Evolutionary conservation across 1,284 basidiomycete genomes (phyloP).

Genomic region (Ganoderma sinense): DNA sequence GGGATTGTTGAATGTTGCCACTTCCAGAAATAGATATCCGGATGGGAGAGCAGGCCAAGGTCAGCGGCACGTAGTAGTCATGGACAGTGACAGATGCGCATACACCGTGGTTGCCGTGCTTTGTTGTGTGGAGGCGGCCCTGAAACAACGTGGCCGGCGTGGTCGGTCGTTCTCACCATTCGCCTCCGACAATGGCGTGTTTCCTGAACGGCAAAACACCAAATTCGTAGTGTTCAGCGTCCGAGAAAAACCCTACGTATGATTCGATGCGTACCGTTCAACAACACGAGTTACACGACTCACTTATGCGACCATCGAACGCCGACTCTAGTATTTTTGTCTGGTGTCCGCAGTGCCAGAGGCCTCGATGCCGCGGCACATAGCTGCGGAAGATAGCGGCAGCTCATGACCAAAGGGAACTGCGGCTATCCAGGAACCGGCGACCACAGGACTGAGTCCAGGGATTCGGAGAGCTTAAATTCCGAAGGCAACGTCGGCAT

Average conservation of each 20-base stretch:
- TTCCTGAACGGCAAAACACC: not conserved
- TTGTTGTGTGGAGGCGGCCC: slow-evolving; percentile 19
- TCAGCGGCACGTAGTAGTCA: slow-evolving; percentile 6
- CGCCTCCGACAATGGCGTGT: not conserved
- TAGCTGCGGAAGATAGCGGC: not conserved
- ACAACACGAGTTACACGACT: too few species aligned
- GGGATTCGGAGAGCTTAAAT: not conserved
- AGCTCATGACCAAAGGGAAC: not conserved
- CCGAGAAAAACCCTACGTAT: not conserved
- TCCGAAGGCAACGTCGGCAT: not conserved
- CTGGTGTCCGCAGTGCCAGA: not conserved
- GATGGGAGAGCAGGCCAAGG: not conserved
- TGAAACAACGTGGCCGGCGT: slow-evolving; percentile 29
- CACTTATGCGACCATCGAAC: not conserved
- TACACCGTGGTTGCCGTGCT: slow-evolving; percentile 20
- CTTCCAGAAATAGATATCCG: slow-evolving; percentile 6
- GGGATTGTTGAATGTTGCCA: slow-evolving; percentile 3
- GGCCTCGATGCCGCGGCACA: not conserved
- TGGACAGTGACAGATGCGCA: slow-evolving; percentile 27
- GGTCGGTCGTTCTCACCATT: slow-evolving; percentile 27
- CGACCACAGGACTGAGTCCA: not conserved
- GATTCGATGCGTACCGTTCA: not conserved
- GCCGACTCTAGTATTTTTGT: not conserved
- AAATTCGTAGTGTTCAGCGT: not conserved
- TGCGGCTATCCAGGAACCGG: not conserved